Base-by-base conservation (phyloP, 306 rosid species). In the Phaseolus lunatus region DNA sequence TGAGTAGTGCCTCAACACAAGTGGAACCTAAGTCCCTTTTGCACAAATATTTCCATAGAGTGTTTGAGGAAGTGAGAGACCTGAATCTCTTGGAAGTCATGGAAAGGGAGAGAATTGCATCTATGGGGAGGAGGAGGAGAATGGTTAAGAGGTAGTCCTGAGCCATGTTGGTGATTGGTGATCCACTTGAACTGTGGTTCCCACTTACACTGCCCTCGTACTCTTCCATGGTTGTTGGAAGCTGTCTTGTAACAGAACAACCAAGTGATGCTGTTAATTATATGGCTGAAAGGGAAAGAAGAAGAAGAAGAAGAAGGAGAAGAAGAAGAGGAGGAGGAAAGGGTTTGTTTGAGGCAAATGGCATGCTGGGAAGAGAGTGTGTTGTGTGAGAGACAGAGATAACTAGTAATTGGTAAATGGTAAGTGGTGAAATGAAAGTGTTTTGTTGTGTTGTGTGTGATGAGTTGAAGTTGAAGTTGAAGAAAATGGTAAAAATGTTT, bases 71-170 rank as follows among this genome's bases (percentile, higher is more conserved):
- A 22, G 92, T 67, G 23, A 90, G 33, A 76, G 74, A 67, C 80
- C 83, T 87, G 66, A 92, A 86, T 73, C 88, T 90, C 89, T 86
- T 89, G 87, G 97, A 94, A 47, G 97, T 87, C 87, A 88, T 77
- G 65, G 97, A 87, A 16, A 94, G 86, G 49, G 92, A 86, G 19
- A 92, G 72, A 18, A 94, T 81, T n/a, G 95, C 90, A 63, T 94
- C 93, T 3, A 85, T 16, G 64, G 98, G 98, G 1, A 94, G 86
- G 14, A 84, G 87, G 5, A 90, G 87, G 44, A 94, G 86, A 72
- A 90, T 82, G 9, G 93, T 72, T 59, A 89, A 86, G 70, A 92
- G 82, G 49, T 92, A 92, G 87, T 94, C 98, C 48, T 86, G 85
- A 75, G 93, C 78, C 75, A 94, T 39, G 78, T 72, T 81, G 74